These are phyloP conservation scores for Globisporangium radiosum DNA, from an alignment of 352 stramenopile genomes.

Conservation along the genomic window DNA sequence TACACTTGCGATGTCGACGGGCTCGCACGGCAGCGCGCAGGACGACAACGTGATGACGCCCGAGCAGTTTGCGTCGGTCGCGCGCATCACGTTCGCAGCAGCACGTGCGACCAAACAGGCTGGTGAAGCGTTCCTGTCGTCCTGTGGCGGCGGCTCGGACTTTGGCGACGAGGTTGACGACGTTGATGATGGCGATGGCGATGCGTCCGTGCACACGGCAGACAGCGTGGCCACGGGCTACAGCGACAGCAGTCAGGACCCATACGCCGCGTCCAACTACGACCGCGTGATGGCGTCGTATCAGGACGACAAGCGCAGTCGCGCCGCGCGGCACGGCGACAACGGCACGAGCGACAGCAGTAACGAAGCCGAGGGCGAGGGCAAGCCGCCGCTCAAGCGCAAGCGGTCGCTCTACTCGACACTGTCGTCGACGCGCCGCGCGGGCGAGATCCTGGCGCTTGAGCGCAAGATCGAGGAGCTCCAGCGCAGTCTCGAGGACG, in stretches of 20 bases:
- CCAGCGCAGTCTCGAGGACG: conserved; percentile 33
- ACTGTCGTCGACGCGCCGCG: not conserved
- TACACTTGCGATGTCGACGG: no score
- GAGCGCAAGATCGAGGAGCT: conserved; percentile 39
- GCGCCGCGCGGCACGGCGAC: not conserved
- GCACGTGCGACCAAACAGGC: conserved; percentile 21
- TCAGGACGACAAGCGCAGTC: conserved; percentile 14
- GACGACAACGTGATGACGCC: conserved; percentile 29
- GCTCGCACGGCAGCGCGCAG: conserved; percentile 5
- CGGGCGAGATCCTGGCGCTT: conserved; percentile 23
- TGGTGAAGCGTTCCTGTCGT: conserved; percentile 34
- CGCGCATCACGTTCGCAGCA: conserved; percentile 52
- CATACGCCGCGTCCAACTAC: conserved; percentile 56
- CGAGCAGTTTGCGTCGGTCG: conserved; percentile 51
- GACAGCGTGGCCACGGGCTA: conserved; percentile 12
- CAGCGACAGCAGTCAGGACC: conserved; percentile 38
- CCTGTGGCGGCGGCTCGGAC: conserved; percentile 1
- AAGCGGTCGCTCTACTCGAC: not conserved
- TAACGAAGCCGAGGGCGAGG: not conserved
- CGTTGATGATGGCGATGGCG: not conserved
- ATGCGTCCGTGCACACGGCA: conserved; percentile 2
- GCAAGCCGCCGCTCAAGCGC: not conserved
- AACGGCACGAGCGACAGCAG: not conserved
- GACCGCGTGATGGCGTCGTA: conserved; percentile 53
- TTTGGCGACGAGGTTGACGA: not conserved